Evolutionary conservation across 75 land plant species (phyloP).

Genomic region (Selaginella tamariscina): DNA sequence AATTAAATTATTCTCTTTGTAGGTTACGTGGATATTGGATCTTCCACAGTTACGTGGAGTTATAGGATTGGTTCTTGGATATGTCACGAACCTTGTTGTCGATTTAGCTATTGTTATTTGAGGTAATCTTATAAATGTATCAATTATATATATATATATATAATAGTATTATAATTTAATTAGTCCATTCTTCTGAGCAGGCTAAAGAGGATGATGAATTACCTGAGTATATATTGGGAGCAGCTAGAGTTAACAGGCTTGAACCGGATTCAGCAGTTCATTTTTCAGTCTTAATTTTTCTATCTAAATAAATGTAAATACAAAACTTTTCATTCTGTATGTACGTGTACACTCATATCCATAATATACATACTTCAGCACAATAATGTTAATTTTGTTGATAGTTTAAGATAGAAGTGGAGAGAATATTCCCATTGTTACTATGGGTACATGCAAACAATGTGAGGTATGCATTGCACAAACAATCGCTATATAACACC

Average conservation of each 20-base stretch:
- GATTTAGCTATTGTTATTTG: slow-evolving; percentile 80
- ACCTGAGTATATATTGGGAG: slow-evolving; percentile 84
- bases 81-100: slow-evolving; percentile 75
- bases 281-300: background rate
- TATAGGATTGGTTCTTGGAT: slow-evolving; percentile 77
- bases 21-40: slow-evolving; percentile 96
- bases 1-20: slow-evolving; percentile 20
- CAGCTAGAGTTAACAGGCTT: slow-evolving; percentile 59
- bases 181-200: slow-evolving; percentile 26
- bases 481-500: no score
- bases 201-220: slow-evolving; percentile 64
- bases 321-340: no score
- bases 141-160: no score
- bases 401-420: no score
- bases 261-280: slow-evolving; percentile 51
- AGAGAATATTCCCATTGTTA: no score
- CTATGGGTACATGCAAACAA: no score
- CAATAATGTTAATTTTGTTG: no score
- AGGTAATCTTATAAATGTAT: no score
- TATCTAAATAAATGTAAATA: no score
- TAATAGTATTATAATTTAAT: background rate
- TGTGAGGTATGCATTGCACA: no score
- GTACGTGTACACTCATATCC: no score
- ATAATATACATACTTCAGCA: no score
- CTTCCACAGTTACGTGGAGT: slow-evolving; percentile 90